Evolutionary conservation across 257 asterid genomes (phyloP).

Genomic region (Echites panduratus): DNA sequence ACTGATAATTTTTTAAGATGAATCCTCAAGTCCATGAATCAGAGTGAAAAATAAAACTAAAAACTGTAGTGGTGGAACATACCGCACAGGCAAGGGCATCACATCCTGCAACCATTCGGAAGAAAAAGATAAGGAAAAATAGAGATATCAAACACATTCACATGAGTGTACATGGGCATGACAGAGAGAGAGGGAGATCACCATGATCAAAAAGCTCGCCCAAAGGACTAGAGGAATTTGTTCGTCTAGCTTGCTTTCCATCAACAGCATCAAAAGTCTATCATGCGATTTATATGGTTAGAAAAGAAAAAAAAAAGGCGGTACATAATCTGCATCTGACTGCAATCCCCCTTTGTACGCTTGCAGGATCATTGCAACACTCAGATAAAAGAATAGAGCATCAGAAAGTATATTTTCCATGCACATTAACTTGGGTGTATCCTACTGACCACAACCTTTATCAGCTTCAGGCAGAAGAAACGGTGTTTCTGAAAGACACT

Average conservation of each 20-base stretch:
- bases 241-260: conserved; percentile 96
- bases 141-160: neutral
- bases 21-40: conserved; percentile 16
- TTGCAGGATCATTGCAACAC: neutral
- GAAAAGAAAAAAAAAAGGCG: conserved; percentile 8
- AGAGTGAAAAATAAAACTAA: conserved; percentile 17
- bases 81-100: conserved; percentile 98
- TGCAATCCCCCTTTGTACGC: neutral
- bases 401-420: neutral
- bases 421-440: neutral
- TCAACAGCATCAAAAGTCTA: conserved; percentile 98
- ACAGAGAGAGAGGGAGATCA: conserved; percentile 16
- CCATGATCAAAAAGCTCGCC: conserved; percentile 98
- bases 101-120: conserved; percentile 58
- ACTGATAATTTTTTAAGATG: conserved; percentile 31
- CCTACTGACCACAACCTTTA: too few relatives aligned
- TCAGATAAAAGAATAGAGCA: neutral
- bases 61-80: conserved; percentile 27
- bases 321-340: neutral
- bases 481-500: neutral
- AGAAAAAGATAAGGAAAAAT: conserved; percentile 15
- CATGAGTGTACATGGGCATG: neutral
- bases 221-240: conserved; percentile 89
- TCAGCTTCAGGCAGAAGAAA: neutral
- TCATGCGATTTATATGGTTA: conserved; percentile 17